Percentiles rank a stretch among this genome's conserved stretches.
phyloP scores from a whole-genome alignment of 768 basidiomycete genomes.

The Boletales sp. region DNA sequence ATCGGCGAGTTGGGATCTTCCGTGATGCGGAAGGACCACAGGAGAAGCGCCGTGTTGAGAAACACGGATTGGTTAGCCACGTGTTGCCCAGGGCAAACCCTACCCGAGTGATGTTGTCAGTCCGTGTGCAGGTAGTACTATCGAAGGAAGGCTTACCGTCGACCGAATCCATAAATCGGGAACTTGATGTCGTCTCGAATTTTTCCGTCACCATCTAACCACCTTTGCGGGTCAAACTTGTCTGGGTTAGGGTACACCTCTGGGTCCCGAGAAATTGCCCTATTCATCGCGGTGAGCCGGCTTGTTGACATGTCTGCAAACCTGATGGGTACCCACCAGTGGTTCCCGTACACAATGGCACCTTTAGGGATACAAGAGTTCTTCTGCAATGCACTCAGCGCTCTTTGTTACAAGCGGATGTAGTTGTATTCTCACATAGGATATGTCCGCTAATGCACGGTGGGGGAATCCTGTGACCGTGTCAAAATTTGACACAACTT shows the following conservation, averaged over 20 bases:
- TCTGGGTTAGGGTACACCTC: constrained; percentile 56
- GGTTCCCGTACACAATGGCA: constrained; percentile 35
- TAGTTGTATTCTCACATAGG: constrained; percentile 43
- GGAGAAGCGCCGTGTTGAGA: constrained; percentile 57
- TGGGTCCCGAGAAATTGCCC: constrained; percentile 58
- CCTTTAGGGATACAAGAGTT: constrained; percentile 29
- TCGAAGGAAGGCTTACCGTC: constrained; percentile 25
- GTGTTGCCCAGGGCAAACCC: constrained; percentile 64
- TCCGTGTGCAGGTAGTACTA: too few species aligned
- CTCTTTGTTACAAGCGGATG: background rate
- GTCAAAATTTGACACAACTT: background rate
- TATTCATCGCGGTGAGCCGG: constrained; percentile 11
- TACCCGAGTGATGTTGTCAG: background rate
- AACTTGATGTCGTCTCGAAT: constrained; percentile 50
- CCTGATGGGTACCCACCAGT: constrained; percentile 23
- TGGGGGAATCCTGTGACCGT: constrained; percentile 51
- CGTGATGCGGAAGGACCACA: constrained; percentile 63
- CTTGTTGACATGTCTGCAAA: background rate
- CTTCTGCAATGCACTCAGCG: background rate
- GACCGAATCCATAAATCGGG: constrained; percentile 55
- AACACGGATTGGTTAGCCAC: constrained; percentile 63
- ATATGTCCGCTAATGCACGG: constrained; percentile 58
- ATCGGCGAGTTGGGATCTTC: constrained; percentile 53
- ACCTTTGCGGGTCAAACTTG: constrained; percentile 54
- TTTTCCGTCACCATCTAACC: constrained; percentile 38